A percentile compares a stretch with the other conserved stretches of the same genome.
These are phyloP conservation scores for Salisapilia sapeloensis DNA, from an alignment of 352 stramenopile genomes.

Conservation along the genomic window DNA sequence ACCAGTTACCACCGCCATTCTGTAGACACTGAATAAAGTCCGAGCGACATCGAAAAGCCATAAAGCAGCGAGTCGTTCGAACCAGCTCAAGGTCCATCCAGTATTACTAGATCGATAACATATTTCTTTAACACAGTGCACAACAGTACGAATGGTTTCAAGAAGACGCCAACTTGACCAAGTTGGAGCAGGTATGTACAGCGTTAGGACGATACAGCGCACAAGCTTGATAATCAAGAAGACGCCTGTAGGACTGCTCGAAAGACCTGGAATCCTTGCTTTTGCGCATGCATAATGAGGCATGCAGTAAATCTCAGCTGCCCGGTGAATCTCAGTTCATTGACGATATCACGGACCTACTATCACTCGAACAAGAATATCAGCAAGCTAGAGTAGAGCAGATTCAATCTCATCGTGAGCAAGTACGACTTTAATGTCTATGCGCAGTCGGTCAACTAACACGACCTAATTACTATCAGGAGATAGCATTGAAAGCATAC, in stretches of 20 bases:
- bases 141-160: constrained; percentile 57
- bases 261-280: constrained; percentile 51
- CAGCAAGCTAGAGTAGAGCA: no score
- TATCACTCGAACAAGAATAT: no score
- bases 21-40: no score
- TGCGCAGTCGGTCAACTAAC: no score
- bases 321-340: constrained; percentile 1
- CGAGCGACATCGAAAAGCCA: constrained; percentile 36
- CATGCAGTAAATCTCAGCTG: constrained; percentile 9
- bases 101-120: background rate
- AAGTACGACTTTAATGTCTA: no score
- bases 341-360: no score
- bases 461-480: no score
- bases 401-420: no score
- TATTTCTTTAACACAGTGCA: no score
- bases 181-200: constrained; percentile 29
- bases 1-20: no score
- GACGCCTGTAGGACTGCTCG: constrained; percentile 14
- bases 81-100: constrained; percentile 33
- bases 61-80: constrained; percentile 29
- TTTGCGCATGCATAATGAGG: constrained; percentile 47
- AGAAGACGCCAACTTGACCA: constrained; percentile 39
- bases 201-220: background rate
- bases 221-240: background rate
- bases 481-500: no score